These are phyloP conservation scores for Lineolata rhizophorae DNA, from an alignment of 495 filamentous ascomycete species.

Conservation along the genomic window DNA sequence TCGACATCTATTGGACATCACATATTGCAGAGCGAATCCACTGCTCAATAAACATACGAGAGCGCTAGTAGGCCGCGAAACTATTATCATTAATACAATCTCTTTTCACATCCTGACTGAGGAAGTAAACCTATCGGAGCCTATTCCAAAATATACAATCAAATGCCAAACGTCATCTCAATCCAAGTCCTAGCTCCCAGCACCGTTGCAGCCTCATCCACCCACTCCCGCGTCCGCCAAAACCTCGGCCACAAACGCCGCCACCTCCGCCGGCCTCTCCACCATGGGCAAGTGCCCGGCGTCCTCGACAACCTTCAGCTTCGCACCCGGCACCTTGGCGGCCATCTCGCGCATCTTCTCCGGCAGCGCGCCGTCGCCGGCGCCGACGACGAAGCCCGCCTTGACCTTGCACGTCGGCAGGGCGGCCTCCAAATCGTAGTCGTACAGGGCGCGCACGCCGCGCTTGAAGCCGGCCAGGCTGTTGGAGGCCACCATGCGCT, in stretches of 20 bases:
- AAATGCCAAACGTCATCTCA: too few relatives aligned
- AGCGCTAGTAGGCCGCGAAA: too few relatives aligned
- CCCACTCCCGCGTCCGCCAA: slow-evolving; percentile 14
- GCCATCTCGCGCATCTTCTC: slow-evolving; percentile 60
- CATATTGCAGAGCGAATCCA: too few relatives aligned
- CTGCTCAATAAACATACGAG: too few relatives aligned
- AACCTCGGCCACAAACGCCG: slow-evolving; percentile 33
- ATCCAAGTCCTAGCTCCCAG: too few relatives aligned
- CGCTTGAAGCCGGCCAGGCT: slow-evolving; percentile 46
- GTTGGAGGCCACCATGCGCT: slow-evolving; percentile 38
- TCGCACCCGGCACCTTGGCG: too few relatives aligned
- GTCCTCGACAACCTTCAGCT: slow-evolving; percentile 35
- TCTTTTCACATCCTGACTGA: too few relatives aligned
- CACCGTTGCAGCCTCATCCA: too few relatives aligned
- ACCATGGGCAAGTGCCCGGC: slow-evolving; percentile 72
- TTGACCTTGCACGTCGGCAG: slow-evolving; percentile 36
- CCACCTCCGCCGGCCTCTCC: slow-evolving; percentile 51
- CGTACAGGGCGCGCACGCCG: slow-evolving; percentile 48
- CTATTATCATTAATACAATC: too few relatives aligned
- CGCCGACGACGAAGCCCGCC: slow-evolving; percentile 45
- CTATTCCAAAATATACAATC: too few relatives aligned
- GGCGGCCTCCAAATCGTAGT: slow-evolving; percentile 45
- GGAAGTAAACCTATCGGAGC: too few relatives aligned
- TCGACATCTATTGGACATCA: too few relatives aligned
- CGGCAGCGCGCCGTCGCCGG: slow-evolving; percentile 50